Conservation (phyloP, 495 filamentous ascomycete species). For the Sabuloglossum arenarium region DNA sequence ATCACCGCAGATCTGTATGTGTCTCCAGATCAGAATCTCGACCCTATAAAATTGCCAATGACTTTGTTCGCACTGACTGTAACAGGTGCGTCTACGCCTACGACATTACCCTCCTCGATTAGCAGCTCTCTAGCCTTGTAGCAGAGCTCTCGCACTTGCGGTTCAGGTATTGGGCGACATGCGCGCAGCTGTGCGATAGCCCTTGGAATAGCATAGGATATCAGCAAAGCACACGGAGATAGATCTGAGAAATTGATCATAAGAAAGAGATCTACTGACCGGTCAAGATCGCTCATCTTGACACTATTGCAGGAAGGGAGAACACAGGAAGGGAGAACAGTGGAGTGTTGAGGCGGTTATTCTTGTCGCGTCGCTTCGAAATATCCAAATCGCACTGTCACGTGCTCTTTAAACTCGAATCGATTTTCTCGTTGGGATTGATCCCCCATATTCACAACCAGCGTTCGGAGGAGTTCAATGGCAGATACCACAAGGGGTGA, state of each 20-base stretch:
- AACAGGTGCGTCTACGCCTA: conserved; percentile 85
- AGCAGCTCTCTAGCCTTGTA: conserved; percentile 93
- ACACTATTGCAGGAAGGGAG: neutral
- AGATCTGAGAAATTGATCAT: neutral
- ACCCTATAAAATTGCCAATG: neutral
- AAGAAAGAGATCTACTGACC: conserved; percentile 29
- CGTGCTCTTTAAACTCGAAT: neutral
- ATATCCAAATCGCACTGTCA: neutral
- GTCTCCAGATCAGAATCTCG: conserved; percentile 3
- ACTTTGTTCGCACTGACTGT: conserved; percentile 31
- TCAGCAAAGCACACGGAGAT: neutral
- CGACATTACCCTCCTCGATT: conserved; percentile 96
- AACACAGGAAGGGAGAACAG: neutral
- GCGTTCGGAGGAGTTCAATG: neutral
- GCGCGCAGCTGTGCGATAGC: conserved; percentile 85
- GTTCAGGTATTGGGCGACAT: conserved; percentile 90
- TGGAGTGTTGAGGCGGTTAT: neutral
- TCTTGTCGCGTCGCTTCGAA: neutral
- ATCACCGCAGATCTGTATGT: conserved; percentile 70
- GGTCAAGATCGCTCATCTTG: conserved; percentile 73
- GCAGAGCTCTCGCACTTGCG: conserved; percentile 86
- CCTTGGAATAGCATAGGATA: conserved; percentile 24
- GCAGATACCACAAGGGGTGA: neutral
- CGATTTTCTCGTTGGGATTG: neutral
- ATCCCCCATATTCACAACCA: neutral